Base-by-base conservation (phyloP, 306 rosid species). In the Sindora glabra region DNA sequence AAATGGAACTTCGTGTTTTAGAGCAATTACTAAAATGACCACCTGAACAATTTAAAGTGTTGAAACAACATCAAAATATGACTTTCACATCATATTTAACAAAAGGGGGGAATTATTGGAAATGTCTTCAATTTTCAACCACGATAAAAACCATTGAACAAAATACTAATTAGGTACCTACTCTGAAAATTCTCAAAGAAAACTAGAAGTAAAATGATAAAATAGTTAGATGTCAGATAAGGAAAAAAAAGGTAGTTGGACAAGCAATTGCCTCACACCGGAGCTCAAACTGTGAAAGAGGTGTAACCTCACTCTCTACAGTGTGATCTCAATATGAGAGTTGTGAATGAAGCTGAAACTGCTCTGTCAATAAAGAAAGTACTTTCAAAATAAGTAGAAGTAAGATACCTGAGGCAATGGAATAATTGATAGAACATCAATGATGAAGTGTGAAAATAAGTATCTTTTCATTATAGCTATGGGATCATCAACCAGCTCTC, bases 341-440 rank as follows among this genome's bases (percentile, higher is more conserved):
- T n/a, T n/a, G n/a, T n/a, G n/a, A n/a, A n/a, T n/a, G n/a, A n/a
- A n/a, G n/a, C n/a, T n/a, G n/a, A n/a, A n/a, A n/a, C n/a, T n/a
- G n/a, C n/a, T n/a, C n/a, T n/a, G n/a, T n/a, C n/a, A n/a, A n/a
- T n/a, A n/a, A n/a, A n/a, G n/a, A n/a, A n/a, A n/a, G n/a, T n/a
- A n/a, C n/a, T n/a, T 49, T 29, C 7, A 25, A 22, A 60, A 29
- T 36, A 48, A 29, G 18, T 21, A 23, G 22, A 18, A 39, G 48
- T 59, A 32, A 22, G 32, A 58, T 78, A 92, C 99, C 90, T 94
- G 99, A 51, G 97, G 99, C 41, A 86, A 68, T 45, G 99, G 99
- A 71, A 94, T 62, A 63, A 94, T 73, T 33, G 99, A 78, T 10
- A 94, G 72, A 68, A 94, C 39, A 67, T 94, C 99, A 44, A 92